These are phyloP conservation scores for Botrytis tulipae DNA, from an alignment of 2,329 filamentous ascomycete genomes.

Conservation along the genomic window DNA sequence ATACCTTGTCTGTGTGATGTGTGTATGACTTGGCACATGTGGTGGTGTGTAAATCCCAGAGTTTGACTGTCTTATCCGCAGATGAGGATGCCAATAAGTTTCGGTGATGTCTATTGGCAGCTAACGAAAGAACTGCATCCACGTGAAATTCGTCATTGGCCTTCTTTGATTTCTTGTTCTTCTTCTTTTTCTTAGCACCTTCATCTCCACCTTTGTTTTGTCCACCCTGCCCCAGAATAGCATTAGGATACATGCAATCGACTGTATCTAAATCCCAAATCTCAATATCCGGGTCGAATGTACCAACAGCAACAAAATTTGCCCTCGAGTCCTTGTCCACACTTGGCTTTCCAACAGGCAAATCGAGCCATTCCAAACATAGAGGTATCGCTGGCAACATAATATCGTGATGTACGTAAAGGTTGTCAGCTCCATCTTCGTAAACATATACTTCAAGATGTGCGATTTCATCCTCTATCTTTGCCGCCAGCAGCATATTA, in stretches of 20 bases:
- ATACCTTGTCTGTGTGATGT: conserved; percentile 97
- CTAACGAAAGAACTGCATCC: conserved; percentile 85
- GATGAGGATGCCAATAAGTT: conserved; percentile 94
- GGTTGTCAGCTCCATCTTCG: conserved; percentile 90
- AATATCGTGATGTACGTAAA: conserved; percentile 99
- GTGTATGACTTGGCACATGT: conserved; percentile 94
- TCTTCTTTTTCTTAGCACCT: conserved; percentile 67
- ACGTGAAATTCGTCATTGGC: conserved; percentile 91
- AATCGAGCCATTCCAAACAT: conserved; percentile 91
- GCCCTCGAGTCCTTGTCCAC: conserved; percentile 65
- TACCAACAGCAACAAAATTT: conserved; percentile 93
- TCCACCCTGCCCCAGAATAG: conserved; percentile 78
- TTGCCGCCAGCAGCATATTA: conserved; percentile 87
- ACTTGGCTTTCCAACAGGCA: conserved; percentile 73
- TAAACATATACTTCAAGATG: conserved; percentile 98
- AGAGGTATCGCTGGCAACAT: conserved; percentile 97
- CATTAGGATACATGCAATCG: conserved; percentile 97
- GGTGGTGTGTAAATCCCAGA: conserved; percentile 92
- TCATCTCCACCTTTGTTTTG: conserved; percentile 48
- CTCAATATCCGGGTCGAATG: conserved; percentile 98
- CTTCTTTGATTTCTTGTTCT: conserved; percentile 87
- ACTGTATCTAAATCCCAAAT: conserved; percentile 96
- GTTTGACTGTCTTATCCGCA: conserved; percentile 94
- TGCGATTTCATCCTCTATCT: conserved; percentile 95
- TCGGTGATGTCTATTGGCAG: conserved; percentile 88